Evolutionary conservation across 1,139 yeast species (phyloP).

Genomic region (Debaryomyces fabryi): DNA sequence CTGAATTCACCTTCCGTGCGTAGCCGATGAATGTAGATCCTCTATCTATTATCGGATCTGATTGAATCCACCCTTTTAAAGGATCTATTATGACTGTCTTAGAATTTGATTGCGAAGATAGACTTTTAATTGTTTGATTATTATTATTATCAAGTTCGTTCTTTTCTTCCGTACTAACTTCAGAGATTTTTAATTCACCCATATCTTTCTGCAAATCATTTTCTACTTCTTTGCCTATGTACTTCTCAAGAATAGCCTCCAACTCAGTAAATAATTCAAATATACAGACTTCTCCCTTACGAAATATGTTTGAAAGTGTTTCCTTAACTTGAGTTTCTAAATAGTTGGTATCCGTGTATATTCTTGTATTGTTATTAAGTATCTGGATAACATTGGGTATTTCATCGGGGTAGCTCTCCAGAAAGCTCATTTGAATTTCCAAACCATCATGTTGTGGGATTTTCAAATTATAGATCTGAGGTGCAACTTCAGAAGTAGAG

Average conservation of each 20-base stretch:
- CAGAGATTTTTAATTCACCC: not conserved
- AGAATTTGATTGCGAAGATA: not conserved
- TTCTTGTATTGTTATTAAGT: slow-evolving; percentile 31
- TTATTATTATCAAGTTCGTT: not conserved
- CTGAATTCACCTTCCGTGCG: slow-evolving; percentile 61
- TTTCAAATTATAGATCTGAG: slow-evolving; percentile 50
- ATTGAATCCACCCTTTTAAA: slow-evolving; percentile 69
- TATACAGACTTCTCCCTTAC: slow-evolving; percentile 68
- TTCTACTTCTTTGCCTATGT: slow-evolving; percentile 12
- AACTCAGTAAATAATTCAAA: slow-evolving; percentile 76
- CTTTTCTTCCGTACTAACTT: not conserved
- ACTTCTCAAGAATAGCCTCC: slow-evolving; percentile 50
- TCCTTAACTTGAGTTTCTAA: slow-evolving; percentile 47
- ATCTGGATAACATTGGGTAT: slow-evolving; percentile 61
- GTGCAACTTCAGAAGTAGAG: slow-evolving; percentile 33
- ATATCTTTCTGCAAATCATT: slow-evolving; percentile 1
- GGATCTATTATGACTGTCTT: slow-evolving; percentile 33
- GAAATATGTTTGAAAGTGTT: slow-evolving; percentile 52
- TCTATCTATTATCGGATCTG: slow-evolving; percentile 80
- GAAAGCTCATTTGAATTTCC: slow-evolving; percentile 66
- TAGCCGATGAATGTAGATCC: slow-evolving; percentile 86
- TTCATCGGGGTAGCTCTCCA: slow-evolving; percentile 67
- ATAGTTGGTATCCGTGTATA: slow-evolving; percentile 46
- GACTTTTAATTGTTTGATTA: not conserved
- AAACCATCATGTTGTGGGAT: slow-evolving; percentile 69